Percentiles rank a stretch among this genome's conserved stretches.
phyloP scores from a whole-genome alignment of 495 filamentous ascomycete species.

The Tuber indicum region DNA sequence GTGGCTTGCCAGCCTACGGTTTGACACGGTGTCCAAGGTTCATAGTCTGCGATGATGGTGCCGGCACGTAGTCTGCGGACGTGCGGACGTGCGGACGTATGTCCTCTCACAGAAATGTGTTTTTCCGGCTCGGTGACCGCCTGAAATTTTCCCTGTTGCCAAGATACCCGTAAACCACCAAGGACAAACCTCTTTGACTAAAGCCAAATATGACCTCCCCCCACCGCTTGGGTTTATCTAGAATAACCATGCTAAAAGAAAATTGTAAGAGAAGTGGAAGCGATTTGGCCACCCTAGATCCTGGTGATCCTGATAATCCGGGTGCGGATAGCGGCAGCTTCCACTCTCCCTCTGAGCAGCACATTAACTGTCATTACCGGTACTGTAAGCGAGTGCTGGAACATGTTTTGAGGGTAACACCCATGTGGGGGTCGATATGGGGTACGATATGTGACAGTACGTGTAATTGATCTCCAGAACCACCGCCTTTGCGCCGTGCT shows the following conservation, averaged over 20 bases:
- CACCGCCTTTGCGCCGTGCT: too few species aligned
- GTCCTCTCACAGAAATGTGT: not conserved
- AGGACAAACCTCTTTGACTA: not conserved
- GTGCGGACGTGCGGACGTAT: too few species aligned
- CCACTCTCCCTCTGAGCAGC: not conserved
- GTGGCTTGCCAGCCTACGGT: conserved; percentile 9
- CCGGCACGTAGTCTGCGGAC: not conserved
- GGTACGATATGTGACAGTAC: not conserved
- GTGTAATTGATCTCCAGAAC: not conserved
- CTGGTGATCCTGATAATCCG: not conserved
- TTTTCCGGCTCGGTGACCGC: not conserved
- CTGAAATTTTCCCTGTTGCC: not conserved
- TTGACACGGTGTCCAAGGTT: not conserved
- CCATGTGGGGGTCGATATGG: not conserved
- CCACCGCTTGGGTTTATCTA: not conserved
- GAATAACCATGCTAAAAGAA: not conserved
- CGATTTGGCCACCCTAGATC: not conserved
- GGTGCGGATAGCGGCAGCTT: not conserved
- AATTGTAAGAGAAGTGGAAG: not conserved
- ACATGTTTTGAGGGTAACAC: not conserved
- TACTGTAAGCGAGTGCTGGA: not conserved
- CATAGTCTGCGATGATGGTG: not conserved
- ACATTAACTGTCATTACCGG: too few species aligned
- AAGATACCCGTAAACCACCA: not conserved
- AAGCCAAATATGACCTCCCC: not conserved